phyloP scores from a whole-genome alignment of 192 early-diverging fungal genomes.

The Rhizoclosmatium globosum region DNA sequence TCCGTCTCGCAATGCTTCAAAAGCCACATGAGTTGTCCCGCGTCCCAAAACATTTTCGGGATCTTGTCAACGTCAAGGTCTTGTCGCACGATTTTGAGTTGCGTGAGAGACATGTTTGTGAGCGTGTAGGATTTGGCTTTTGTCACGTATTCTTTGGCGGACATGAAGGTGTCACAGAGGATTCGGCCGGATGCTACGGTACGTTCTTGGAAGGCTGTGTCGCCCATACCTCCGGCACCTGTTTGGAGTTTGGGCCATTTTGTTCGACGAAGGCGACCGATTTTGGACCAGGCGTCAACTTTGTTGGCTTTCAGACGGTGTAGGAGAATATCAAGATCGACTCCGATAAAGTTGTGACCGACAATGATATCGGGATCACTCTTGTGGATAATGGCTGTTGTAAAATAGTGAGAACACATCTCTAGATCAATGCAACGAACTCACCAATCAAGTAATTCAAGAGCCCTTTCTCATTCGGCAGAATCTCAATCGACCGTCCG shows the following conservation, averaged over 20 bases:
- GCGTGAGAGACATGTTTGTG: conserved; percentile 75
- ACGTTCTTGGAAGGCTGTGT: conserved; percentile 79
- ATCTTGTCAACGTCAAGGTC: conserved; percentile 87
- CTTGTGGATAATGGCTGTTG: conserved; percentile 71
- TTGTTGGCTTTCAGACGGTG: conserved; percentile 90
- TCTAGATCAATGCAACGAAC: neutral
- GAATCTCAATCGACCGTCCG: conserved; percentile 59
- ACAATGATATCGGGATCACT: conserved; percentile 93
- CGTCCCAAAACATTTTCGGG: conserved; percentile 69
- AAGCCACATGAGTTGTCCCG: conserved; percentile 70
- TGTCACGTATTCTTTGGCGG: conserved; percentile 65
- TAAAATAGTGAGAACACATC: conserved; percentile 6
- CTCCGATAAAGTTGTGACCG: conserved; percentile 97
- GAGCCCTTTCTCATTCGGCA: conserved; percentile 76
- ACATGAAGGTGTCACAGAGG: conserved; percentile 92
- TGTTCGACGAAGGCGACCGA: conserved; percentile 85
- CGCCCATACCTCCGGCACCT: conserved; percentile 81
- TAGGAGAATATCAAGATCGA: conserved; percentile 91
- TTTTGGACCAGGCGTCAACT: conserved; percentile 81
- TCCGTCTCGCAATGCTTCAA: conserved; percentile 86
- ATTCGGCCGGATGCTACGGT: conserved; percentile 85
- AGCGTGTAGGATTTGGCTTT: conserved; percentile 84
- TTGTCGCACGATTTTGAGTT: conserved; percentile 80
- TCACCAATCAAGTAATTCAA: conserved; percentile 79
- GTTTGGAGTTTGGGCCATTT: conserved; percentile 87